Conservation (phyloP, 1,284 basidiomycete species). For the Ceratobasidium sp. region DNA sequence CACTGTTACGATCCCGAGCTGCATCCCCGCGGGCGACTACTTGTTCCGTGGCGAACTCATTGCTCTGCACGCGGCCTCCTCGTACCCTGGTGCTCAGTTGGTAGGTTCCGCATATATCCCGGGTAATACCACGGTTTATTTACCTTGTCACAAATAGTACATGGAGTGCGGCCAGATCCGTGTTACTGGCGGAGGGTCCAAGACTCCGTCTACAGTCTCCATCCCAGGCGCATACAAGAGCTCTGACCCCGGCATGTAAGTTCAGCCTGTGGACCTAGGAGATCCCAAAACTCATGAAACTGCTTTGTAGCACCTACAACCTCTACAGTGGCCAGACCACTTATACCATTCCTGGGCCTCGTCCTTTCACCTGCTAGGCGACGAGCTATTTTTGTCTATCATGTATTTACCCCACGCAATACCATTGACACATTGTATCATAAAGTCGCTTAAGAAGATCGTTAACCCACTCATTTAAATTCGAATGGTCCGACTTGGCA, state of each 20-base stretch:
- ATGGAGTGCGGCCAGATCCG: slow-evolving; percentile 48
- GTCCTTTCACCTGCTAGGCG: slow-evolving; percentile 38
- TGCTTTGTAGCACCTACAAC: slow-evolving; percentile 30
- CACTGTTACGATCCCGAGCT: slow-evolving; percentile 59
- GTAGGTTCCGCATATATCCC: not conserved
- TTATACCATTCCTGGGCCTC: slow-evolving; percentile 55
- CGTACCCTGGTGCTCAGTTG: slow-evolving; percentile 62
- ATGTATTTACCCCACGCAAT: slow-evolving; percentile 14
- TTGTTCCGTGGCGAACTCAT: slow-evolving; percentile 52
- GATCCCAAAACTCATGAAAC: not conserved
- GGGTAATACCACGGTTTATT: not conserved
- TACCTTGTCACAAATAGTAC: slow-evolving; percentile 6
- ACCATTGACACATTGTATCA: not conserved
- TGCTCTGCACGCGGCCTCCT: slow-evolving; percentile 55
- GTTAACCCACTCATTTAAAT: too few species aligned
- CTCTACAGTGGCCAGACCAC: slow-evolving; percentile 43
- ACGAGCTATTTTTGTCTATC: not conserved
- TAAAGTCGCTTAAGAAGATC: too few species aligned
- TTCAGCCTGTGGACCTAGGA: not conserved
- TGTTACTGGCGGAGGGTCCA: slow-evolving; percentile 60
- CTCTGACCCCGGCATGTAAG: slow-evolving; percentile 8
- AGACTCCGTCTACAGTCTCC: slow-evolving; percentile 57
- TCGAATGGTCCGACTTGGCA: too few species aligned
- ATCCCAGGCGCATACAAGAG: slow-evolving; percentile 52
- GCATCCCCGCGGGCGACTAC: slow-evolving; percentile 61